Conservation (phyloP, 1,139 yeast species). For the Debaryomyces robertsiae region DNA sequence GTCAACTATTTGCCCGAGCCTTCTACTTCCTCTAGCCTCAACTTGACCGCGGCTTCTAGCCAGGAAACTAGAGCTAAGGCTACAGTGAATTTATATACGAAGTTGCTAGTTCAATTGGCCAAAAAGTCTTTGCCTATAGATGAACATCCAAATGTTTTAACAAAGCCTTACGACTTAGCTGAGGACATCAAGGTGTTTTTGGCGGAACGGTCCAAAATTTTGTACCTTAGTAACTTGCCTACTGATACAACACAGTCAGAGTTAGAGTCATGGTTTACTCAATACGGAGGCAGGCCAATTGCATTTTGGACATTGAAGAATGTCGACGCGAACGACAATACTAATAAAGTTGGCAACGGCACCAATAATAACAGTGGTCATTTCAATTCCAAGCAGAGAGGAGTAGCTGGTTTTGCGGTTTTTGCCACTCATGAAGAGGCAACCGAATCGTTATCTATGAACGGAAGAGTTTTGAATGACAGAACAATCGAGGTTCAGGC, state of each 20-base stretch:
- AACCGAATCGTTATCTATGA: constrained; percentile 70
- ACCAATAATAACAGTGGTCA: constrained; percentile 9
- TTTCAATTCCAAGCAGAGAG: constrained; percentile 20
- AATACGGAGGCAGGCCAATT: constrained; percentile 80
- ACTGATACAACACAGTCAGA: constrained; percentile 88
- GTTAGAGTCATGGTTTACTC: constrained; percentile 88
- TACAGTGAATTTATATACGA: constrained; percentile 32
- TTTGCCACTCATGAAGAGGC: constrained; percentile 89
- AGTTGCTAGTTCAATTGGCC: constrained; percentile 53
- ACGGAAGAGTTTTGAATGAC: constrained; percentile 77
- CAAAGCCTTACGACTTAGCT: constrained; percentile 72
- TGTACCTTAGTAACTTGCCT: constrained; percentile 77
- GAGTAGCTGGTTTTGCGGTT: constrained; percentile 77
- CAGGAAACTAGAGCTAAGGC: constrained; percentile 18
- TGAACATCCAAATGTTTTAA: constrained; percentile 58
- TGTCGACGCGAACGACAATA: constrained; percentile 38
- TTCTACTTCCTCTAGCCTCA: constrained; percentile 5
- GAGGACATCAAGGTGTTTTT: constrained; percentile 71
- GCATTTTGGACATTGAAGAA: constrained; percentile 86
- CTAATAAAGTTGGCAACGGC: constrained; percentile 10
- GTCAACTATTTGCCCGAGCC: constrained; percentile 11
- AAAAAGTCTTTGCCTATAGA: constrained; percentile 57
- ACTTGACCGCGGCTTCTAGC: background rate
- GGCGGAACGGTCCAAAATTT: constrained; percentile 73
- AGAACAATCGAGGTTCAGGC: constrained; percentile 84